Evolutionary conservation across 805 yeast genomes (phyloP).

Genomic region (Phaffomyces opuntiae): DNA sequence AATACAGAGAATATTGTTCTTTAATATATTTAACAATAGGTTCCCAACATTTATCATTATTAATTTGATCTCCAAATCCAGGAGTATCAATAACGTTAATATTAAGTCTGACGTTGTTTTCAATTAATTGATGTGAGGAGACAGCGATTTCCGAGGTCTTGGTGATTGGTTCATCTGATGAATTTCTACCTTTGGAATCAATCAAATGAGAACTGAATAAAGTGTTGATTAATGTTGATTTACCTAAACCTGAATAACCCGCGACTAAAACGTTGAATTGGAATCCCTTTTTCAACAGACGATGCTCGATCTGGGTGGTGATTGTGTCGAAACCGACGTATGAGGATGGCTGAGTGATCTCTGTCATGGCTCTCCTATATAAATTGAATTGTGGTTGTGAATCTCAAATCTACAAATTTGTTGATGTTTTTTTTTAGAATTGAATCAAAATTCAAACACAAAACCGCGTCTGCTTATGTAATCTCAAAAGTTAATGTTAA

Average conservation of each 20-base stretch:
- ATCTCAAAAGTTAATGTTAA: no score
- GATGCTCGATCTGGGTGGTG: conserved; percentile 89
- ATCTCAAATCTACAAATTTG: no score
- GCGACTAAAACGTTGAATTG: conserved; percentile 92
- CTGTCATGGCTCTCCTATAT: background rate
- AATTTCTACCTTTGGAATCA: conserved; percentile 64
- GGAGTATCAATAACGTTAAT: conserved; percentile 93
- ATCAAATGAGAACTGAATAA: conserved; percentile 78
- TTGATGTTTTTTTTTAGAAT: no score
- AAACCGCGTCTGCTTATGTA: conserved; percentile 5
- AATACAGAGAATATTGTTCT: conserved; percentile 87
- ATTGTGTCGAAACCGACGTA: conserved; percentile 97
- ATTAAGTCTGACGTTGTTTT: conserved; percentile 81
- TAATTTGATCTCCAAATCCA: conserved; percentile 95
- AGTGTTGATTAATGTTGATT: conserved; percentile 86
- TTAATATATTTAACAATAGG: conserved; percentile 90
- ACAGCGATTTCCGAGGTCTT: conserved; percentile 83
- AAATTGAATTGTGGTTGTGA: no score
- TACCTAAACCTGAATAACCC: conserved; percentile 91
- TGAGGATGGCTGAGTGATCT: conserved; percentile 40
- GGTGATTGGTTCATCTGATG: conserved; percentile 63
- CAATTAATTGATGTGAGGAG: conserved; percentile 62
- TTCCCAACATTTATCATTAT: conserved; percentile 95
- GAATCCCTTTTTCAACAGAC: conserved; percentile 87
- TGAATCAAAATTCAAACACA: conserved; percentile 1